Percentiles rank a stretch among this genome's conserved stretches.
Evolutionary conservation across 768 basidiomycete species (phyloP).

Genomic region (Rhodotorula graminis): DNA sequence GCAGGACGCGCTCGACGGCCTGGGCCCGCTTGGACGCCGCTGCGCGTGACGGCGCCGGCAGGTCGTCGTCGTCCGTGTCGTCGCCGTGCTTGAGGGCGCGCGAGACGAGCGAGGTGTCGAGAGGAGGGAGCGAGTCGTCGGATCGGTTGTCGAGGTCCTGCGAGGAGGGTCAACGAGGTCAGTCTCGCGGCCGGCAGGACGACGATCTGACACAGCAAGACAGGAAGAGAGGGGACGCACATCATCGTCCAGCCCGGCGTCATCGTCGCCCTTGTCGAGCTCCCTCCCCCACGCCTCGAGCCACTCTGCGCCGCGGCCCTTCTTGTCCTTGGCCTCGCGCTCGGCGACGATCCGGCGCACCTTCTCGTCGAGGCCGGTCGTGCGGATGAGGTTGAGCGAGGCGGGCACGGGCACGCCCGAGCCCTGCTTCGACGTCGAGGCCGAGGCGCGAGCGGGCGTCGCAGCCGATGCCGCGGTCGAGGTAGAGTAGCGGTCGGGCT

Average conservation of each 20-base stretch:
- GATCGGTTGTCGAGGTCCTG: slow-evolving; percentile 12
- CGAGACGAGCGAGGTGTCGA: background rate
- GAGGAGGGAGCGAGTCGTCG: background rate
- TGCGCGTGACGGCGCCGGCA: slow-evolving; percentile 3
- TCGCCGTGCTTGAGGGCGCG: background rate
- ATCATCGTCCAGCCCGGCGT: background rate
- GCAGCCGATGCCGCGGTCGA: background rate
- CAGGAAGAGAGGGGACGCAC: background rate
- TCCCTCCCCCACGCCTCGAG: background rate
- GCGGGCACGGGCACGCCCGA: background rate
- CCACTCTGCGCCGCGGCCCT: slow-evolving; percentile 1
- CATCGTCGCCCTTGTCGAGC: background rate
- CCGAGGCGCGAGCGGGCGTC: background rate
- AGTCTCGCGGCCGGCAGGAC: background rate
- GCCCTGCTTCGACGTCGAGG: too few species aligned
- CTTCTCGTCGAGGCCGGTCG: background rate
- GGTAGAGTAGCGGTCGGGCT: slow-evolving; percentile 6
- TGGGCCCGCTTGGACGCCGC: slow-evolving; percentile 1
- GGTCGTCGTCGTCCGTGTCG: slow-evolving; percentile 18
- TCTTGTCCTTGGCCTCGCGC: background rate
- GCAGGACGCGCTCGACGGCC: slow-evolving; percentile 6
- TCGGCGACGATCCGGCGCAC: slow-evolving; percentile 12
- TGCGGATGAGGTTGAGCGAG: background rate
- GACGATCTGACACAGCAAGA: too few species aligned
- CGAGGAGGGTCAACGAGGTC: too few species aligned